Percentiles rank a stretch among this genome's conserved stretches.
These are phyloP conservation scores for Myrmaecium sp. DNA, from an alignment of 2,329 filamentous ascomycete genomes.

Conservation along the genomic window DNA sequence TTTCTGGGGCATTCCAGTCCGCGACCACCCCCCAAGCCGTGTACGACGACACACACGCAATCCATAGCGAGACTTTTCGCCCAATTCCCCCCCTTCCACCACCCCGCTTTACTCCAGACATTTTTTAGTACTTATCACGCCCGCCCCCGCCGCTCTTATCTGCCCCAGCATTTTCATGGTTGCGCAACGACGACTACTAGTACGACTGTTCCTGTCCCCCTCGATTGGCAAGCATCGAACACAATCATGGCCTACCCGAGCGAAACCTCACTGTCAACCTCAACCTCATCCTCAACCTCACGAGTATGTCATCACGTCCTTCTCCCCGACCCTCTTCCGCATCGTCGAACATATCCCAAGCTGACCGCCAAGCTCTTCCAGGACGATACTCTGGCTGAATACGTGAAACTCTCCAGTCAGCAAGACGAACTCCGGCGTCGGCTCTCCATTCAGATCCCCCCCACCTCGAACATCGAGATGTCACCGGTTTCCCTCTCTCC, in stretches of 20 bases:
- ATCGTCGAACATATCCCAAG: slow-evolving; percentile 1
- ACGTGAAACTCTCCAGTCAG: slow-evolving; percentile 23
- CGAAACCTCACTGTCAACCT: slow-evolving; percentile 2
- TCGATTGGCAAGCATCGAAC: no score
- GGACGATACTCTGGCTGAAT: slow-evolving; percentile 20
- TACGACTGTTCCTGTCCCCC: no score
- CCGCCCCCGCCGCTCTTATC: no score
- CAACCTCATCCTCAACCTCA: slow-evolving; percentile 2
- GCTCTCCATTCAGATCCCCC: slow-evolving; percentile 19
- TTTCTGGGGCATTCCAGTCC: no score
- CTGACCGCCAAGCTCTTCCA: slow-evolving; percentile 1
- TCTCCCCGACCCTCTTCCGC: background rate
- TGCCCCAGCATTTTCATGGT: no score
- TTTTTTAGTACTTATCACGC: no score
- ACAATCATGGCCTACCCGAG: background rate
- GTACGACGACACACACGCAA: no score
- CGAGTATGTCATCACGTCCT: slow-evolving; percentile 1
- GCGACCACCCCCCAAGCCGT: no score
- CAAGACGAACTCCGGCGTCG: slow-evolving; percentile 23
- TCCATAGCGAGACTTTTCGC: no score
- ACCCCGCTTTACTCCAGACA: no score
- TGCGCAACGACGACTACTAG: no score
- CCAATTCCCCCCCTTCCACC: no score
- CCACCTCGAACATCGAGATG: slow-evolving; percentile 13
- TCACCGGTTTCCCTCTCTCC: slow-evolving; percentile 21